Evolutionary conservation across 2,329 filamentous ascomycete genomes (phyloP).

Genomic region (Colletotrichum sansevieriae): DNA sequence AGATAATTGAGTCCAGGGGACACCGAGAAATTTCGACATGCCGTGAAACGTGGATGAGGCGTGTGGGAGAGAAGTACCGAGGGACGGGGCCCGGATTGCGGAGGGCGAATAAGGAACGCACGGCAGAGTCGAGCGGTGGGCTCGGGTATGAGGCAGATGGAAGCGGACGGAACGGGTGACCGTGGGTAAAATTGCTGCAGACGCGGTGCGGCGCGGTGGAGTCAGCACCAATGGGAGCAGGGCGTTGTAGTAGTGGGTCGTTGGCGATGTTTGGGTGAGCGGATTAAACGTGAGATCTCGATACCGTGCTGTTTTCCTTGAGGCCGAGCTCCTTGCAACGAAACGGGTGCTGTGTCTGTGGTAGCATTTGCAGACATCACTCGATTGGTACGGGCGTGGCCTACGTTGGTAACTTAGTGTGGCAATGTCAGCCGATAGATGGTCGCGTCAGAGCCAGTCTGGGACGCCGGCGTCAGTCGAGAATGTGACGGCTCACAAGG

Average conservation of each 20-base stretch:
- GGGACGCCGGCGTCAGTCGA: slow-evolving; percentile 8
- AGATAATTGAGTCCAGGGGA: background rate
- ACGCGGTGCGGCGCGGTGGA: slow-evolving; percentile 18
- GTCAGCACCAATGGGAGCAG: slow-evolving; percentile 11
- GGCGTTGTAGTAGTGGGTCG: background rate
- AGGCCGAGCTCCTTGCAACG: slow-evolving; percentile 14
- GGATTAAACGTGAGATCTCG: slow-evolving; percentile 17
- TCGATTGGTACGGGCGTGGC: background rate
- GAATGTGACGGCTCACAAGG: slow-evolving; percentile 17
- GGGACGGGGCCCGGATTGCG: slow-evolving; percentile 25
- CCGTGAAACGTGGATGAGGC: slow-evolving; percentile 18
- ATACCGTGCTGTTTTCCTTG: slow-evolving; percentile 9
- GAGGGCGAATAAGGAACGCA: slow-evolving; percentile 15
- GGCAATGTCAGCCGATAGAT: background rate
- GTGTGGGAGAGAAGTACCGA: slow-evolving; percentile 10
- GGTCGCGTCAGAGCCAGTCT: background rate
- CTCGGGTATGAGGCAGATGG: slow-evolving; percentile 9
- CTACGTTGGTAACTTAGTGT: background rate
- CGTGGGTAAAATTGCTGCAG: slow-evolving; percentile 7
- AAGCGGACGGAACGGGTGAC: slow-evolving; percentile 13
- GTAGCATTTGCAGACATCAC: background rate
- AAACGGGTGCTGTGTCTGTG: background rate
- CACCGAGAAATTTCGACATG: background rate
- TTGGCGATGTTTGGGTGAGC: slow-evolving; percentile 1
- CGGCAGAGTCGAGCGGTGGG: slow-evolving; percentile 1